phyloP scores from a whole-genome alignment of 2,329 filamentous ascomycete species.

The Neurospora crassa region DNA sequence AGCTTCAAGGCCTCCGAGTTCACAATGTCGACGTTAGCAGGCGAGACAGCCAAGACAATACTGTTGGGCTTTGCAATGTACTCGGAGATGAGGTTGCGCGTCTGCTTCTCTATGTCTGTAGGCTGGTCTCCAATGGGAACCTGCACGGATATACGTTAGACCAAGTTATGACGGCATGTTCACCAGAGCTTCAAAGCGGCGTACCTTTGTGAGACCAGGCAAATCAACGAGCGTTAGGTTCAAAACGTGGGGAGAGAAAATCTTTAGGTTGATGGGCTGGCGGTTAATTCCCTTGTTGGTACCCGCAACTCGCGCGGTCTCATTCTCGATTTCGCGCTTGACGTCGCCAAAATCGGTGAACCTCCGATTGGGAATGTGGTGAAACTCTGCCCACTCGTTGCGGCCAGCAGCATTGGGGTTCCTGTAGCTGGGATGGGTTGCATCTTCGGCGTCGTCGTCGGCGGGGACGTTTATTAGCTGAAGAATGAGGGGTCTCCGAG shows the following conservation, averaged over 20 bases:
- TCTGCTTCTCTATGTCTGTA: slow-evolving; percentile 97
- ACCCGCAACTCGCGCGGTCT: slow-evolving; percentile 57
- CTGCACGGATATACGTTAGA: slow-evolving; percentile 29
- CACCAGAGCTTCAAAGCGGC: slow-evolving; percentile 10
- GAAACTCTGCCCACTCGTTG: slow-evolving; percentile 86
- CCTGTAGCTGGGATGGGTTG: slow-evolving; percentile 61
- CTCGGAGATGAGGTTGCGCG: slow-evolving; percentile 88
- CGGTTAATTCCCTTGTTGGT: slow-evolving; percentile 98
- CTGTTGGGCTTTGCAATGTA: slow-evolving; percentile 99
- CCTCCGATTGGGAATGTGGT: slow-evolving; percentile 85
- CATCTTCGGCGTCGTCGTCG: slow-evolving; percentile 59
- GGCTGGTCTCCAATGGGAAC: slow-evolving; percentile 97
- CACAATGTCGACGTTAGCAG: slow-evolving; percentile 95
- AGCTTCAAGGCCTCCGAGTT: slow-evolving; percentile 97
- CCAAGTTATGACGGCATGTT: background rate
- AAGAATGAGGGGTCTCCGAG: slow-evolving; percentile 83
- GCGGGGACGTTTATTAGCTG: slow-evolving; percentile 95
- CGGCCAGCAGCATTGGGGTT: slow-evolving; percentile 60
- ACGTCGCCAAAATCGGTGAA: slow-evolving; percentile 96
- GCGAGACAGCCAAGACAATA: slow-evolving; percentile 91
- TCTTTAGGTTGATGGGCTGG: slow-evolving; percentile 95
- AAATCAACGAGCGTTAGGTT: slow-evolving; percentile 95
- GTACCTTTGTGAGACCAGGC: slow-evolving; percentile 86
- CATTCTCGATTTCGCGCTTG: slow-evolving; percentile 89
- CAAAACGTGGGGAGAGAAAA: slow-evolving; percentile 93